Evolutionary conservation across 1,284 basidiomycete genomes (phyloP).

Genomic region (Ceratobasidium sp.): DNA sequence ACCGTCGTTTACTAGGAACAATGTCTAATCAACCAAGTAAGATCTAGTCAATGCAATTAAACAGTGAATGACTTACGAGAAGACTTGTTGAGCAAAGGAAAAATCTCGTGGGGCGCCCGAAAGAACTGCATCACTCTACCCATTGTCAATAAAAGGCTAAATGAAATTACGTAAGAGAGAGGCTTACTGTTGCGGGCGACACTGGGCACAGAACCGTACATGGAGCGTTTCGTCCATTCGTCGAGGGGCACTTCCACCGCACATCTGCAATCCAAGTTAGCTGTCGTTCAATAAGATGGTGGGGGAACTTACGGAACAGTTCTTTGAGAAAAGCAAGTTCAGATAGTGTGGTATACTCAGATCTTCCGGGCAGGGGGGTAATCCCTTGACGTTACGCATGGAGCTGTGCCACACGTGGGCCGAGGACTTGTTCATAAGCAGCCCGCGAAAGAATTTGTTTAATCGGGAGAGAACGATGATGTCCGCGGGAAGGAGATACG

Average conservation of each 20-base stretch:
- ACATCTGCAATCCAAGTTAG: background rate
- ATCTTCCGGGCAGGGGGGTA: slow-evolving; percentile 42
- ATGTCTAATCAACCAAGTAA: background rate
- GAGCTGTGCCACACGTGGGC: slow-evolving; percentile 40
- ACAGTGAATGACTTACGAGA: background rate
- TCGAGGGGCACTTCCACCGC: background rate
- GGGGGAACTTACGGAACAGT: background rate
- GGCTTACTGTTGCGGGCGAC: background rate
- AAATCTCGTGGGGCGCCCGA: background rate
- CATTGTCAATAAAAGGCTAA: background rate
- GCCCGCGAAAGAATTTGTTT: slow-evolving; percentile 42
- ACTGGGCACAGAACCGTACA: background rate
- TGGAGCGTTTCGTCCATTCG: background rate
- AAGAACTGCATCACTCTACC: background rate
- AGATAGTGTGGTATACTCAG: slow-evolving; percentile 43
- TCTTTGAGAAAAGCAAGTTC: slow-evolving; percentile 41
- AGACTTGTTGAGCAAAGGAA: background rate
- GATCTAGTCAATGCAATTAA: background rate
- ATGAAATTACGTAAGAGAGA: background rate
- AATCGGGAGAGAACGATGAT: slow-evolving; percentile 45
- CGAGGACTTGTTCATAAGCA: slow-evolving; percentile 39
- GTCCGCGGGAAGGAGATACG: slow-evolving; percentile 44
- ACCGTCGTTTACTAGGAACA: slow-evolving; percentile 13
- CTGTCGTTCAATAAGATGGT: background rate
- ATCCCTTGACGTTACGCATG: background rate